Evolutionary conservation across 2,329 filamentous ascomycete genomes (phyloP).

Genomic region (Ceratocystis huliohia): DNA sequence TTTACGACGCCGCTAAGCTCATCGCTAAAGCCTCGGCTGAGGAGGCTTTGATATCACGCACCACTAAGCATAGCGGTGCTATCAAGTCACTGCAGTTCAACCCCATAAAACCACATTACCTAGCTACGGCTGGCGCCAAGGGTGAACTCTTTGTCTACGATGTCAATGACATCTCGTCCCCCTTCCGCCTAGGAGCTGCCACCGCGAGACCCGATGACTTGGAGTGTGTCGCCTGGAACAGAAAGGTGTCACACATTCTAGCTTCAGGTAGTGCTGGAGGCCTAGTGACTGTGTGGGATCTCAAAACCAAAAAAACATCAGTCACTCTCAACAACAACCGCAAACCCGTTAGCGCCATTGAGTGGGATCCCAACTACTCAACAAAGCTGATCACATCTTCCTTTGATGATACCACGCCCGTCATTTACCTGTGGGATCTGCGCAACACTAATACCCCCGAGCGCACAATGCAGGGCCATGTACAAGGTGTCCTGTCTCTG

Average conservation of each 20-base stretch:
- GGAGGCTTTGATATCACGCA: constrained; percentile 74
- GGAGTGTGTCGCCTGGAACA: constrained; percentile 96
- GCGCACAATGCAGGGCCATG: constrained; percentile 76
- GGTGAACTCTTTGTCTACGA: constrained; percentile 96
- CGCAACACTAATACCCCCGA: constrained; percentile 94
- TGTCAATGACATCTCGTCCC: constrained; percentile 74
- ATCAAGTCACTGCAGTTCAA: constrained; percentile 97
- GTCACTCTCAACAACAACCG: constrained; percentile 90
- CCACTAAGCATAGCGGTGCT: constrained; percentile 78
- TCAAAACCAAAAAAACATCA: constrained; percentile 95
- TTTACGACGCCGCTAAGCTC: constrained; percentile 77
- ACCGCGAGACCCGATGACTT: constrained; percentile 88
- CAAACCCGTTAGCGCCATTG: constrained; percentile 87
- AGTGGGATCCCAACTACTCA: constrained; percentile 91
- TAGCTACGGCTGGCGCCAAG: constrained; percentile 86
- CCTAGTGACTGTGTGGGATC: constrained; percentile 96
- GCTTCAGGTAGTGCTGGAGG: constrained; percentile 87
- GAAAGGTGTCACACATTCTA: constrained; percentile 90
- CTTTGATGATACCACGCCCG: constrained; percentile 72
- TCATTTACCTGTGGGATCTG: constrained; percentile 88
- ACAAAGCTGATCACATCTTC: constrained; percentile 91
- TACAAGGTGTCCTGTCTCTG: constrained; percentile 82
- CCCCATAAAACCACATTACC: constrained; percentile 74
- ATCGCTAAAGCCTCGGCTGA: constrained; percentile 36
- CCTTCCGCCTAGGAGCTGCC: constrained; percentile 76